phyloP scores from a whole-genome alignment of 2,329 filamentous ascomycete genomes.

The Botrytis aclada region DNA sequence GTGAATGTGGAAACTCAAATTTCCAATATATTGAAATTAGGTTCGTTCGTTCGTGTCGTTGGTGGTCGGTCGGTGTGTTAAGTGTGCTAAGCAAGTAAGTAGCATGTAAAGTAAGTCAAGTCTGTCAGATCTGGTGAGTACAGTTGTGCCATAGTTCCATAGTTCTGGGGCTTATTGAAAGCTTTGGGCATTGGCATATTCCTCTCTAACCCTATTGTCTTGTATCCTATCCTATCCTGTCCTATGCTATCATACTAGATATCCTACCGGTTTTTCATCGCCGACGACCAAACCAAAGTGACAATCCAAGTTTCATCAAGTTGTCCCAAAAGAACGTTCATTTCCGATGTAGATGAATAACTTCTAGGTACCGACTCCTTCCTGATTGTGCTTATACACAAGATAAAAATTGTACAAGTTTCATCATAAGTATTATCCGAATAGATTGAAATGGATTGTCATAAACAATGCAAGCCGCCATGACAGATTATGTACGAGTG shows the following conservation, averaged over 20 bases:
- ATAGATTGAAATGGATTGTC: neutral
- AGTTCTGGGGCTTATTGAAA: neutral
- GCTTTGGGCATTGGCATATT: neutral
- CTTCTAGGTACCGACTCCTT: neutral
- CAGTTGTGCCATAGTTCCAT: neutral
- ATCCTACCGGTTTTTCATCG: neutral
- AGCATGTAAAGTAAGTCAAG: neutral
- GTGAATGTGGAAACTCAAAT: neutral
- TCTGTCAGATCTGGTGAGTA: neutral
- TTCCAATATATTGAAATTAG: slow-evolving; percentile 1
- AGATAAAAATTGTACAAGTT: neutral
- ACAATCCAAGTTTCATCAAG: neutral
- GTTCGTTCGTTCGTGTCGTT: neutral
- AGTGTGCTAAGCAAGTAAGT: neutral
- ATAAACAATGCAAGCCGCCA: neutral
- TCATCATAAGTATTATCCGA: neutral
- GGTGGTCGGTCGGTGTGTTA: neutral
- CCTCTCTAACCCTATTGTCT: neutral
- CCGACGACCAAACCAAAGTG: neutral
- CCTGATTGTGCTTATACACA: neutral
- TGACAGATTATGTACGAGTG: neutral
- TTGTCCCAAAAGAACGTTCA: neutral
- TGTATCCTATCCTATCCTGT: neutral
- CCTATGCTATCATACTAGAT: neutral
- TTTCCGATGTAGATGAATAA: neutral